phyloP scores from a whole-genome alignment of 1,284 basidiomycete genomes.

The Irpex sp. region DNA sequence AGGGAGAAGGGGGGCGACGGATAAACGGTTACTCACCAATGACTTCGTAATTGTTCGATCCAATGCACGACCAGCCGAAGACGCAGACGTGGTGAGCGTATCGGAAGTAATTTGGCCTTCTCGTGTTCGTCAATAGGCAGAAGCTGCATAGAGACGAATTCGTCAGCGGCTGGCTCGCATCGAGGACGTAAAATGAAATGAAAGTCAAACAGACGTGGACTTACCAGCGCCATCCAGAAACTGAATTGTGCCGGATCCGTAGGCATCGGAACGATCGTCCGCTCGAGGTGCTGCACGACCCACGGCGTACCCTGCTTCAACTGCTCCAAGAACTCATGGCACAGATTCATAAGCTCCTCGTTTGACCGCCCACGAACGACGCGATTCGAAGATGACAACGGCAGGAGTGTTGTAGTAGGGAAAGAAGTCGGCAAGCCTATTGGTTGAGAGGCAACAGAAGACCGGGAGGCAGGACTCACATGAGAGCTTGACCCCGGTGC shows the following conservation, averaged over 20 bases:
- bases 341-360: slow-evolving; percentile 68
- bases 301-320: slow-evolving; percentile 83
- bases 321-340: slow-evolving; percentile 75
- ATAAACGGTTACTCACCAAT: slow-evolving; percentile 44
- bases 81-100: slow-evolving; percentile 74
- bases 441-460: not conserved
- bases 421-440: not conserved
- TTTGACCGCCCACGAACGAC: slow-evolving; percentile 32
- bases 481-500: not conserved
- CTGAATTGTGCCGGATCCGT: slow-evolving; percentile 65
- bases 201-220: slow-evolving; percentile 16
- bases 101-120: slow-evolving; percentile 88
- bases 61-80: slow-evolving; percentile 85
- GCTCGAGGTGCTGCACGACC: slow-evolving; percentile 84
- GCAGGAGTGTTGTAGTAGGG: not conserved
- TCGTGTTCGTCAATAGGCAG: slow-evolving; percentile 95
- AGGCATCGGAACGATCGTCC: slow-evolving; percentile 68
- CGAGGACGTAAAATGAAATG: slow-evolving; percentile 1
- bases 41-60: slow-evolving; percentile 77
- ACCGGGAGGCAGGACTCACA: not conserved
- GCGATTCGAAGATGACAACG: not conserved
- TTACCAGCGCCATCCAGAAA: slow-evolving; percentile 84
- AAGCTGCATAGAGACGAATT: slow-evolving; percentile 34
- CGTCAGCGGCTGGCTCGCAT: not conserved
- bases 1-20: not conserved